Percentiles rank a stretch among this genome's conserved stretches.
phyloP scores from a whole-genome alignment of 352 stramenopile genomes.

The Pythium utonaiense region DNA sequence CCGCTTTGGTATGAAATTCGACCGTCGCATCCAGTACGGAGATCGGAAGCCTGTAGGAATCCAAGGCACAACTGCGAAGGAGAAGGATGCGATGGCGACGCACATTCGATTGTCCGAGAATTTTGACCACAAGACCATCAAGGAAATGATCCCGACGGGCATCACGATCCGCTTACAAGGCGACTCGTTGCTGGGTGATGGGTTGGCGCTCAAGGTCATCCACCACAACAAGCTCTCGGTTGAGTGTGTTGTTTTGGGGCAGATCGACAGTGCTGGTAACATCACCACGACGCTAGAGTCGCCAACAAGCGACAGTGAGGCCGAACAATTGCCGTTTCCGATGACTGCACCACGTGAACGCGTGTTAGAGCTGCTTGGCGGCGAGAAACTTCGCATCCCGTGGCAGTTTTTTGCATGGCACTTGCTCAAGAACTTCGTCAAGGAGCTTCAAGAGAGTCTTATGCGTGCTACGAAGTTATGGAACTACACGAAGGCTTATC shows the following conservation, averaged over 20 bases:
- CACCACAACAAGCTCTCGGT: conserved; percentile 83
- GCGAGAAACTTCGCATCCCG: conserved; percentile 81
- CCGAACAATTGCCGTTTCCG: conserved; percentile 3
- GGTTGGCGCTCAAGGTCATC: conserved; percentile 72
- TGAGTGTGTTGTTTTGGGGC: conserved; percentile 74
- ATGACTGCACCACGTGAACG: conserved; percentile 35
- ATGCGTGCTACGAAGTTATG: conserved; percentile 79
- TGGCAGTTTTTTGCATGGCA: conserved; percentile 70
- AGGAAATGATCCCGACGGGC: conserved; percentile 85
- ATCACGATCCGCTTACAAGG: conserved; percentile 80
- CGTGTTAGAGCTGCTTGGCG: conserved; percentile 75
- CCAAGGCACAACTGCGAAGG: conserved; percentile 19
- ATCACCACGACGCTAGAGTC: conserved; percentile 23
- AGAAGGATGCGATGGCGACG: conserved; percentile 52
- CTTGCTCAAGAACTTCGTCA: conserved; percentile 59
- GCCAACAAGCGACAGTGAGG: conserved; percentile 28
- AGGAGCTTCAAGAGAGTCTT: conserved; percentile 68
- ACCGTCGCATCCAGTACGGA: conserved; percentile 76
- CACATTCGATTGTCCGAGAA: conserved; percentile 86
- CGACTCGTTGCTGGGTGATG: conserved; percentile 74
- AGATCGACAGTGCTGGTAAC: conserved; percentile 27
- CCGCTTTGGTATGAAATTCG: conserved; percentile 87
- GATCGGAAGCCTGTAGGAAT: conserved; percentile 37
- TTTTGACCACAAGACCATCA: conserved; percentile 89
- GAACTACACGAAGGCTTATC: conserved; percentile 74